These are phyloP conservation scores for Paraleonurus japonicus DNA, from an alignment of 257 asterid species.

Conservation along the genomic window DNA sequence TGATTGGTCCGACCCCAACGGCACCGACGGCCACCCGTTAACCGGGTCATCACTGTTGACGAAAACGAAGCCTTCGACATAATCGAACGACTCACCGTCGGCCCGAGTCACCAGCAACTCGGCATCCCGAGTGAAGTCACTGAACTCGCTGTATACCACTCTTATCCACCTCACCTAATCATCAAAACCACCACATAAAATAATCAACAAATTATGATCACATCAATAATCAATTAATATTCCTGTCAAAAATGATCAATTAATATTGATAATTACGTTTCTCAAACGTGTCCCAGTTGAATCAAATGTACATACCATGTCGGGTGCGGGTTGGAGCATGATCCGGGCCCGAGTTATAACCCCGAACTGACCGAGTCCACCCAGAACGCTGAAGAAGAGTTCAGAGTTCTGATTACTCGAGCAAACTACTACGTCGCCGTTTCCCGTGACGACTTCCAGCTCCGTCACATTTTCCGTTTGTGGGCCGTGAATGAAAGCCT, in stretches of 20 bases:
- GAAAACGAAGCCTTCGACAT: constrained; percentile 83
- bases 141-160: constrained; percentile 74
- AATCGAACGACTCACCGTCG: constrained; percentile 58
- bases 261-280: background rate
- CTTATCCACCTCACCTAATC: constrained; percentile 93
- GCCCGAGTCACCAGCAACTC: constrained; percentile 64
- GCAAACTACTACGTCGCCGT: constrained; percentile 70
- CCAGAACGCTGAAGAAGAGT: constrained; percentile 73
- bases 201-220: background rate
- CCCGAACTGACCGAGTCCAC: constrained; percentile 96
- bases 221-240: background rate
- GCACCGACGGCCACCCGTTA: constrained; percentile 84
- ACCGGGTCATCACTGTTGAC: constrained; percentile 75
- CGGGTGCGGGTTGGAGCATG: constrained; percentile 77
- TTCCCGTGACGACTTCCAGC: constrained; percentile 90
- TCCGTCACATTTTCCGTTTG: constrained; percentile 88
- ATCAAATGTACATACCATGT: constrained; percentile 57
- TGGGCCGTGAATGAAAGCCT: constrained; percentile 68
- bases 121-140: constrained; percentile 70
- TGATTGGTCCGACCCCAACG: constrained; percentile 36
- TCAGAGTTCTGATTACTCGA: constrained; percentile 50
- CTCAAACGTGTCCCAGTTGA: background rate
- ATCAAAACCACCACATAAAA: constrained; percentile 1
- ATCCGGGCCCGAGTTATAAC: constrained; percentile 81
- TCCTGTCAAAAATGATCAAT: background rate